phyloP scores from a whole-genome alignment of 2,329 filamentous ascomycete species.

The Fusarium domesticum region DNA sequence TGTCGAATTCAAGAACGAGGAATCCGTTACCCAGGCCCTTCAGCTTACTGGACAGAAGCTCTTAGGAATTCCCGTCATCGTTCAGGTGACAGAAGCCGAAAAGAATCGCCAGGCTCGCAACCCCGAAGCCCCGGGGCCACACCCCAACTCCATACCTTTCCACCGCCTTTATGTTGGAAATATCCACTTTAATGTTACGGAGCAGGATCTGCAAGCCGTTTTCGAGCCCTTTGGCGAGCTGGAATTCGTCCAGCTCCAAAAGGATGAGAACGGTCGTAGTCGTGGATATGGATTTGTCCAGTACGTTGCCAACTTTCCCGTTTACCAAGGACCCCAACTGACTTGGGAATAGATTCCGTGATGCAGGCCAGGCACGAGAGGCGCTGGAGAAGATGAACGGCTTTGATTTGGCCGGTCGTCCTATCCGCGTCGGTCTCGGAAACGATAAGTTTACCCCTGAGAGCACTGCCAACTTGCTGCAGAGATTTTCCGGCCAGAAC shows the following conservation, averaged over 20 bases:
- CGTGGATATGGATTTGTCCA: slow-evolving; percentile 98
- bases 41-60: slow-evolving; percentile 98
- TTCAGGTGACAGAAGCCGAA: slow-evolving; percentile 96
- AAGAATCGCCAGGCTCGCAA: slow-evolving; percentile 96
- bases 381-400: slow-evolving; percentile 99
- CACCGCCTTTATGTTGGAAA: slow-evolving; percentile 98
- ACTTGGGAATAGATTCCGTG: slow-evolving; percentile 66
- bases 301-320: slow-evolving; percentile 54
- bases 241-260: slow-evolving; percentile 95
- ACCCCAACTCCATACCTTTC: slow-evolving; percentile 86
- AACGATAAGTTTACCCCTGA: slow-evolving; percentile 99
- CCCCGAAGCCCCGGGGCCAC: slow-evolving; percentile 63
- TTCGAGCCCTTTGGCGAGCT: slow-evolving; percentile 98
- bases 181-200: slow-evolving; percentile 98
- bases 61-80: slow-evolving; percentile 97
- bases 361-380: slow-evolving; percentile 86
- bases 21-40: slow-evolving; percentile 87
- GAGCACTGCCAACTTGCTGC: slow-evolving; percentile 86
- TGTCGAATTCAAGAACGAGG: slow-evolving; percentile 97
- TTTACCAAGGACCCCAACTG: slow-evolving; percentile 27
- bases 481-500: slow-evolving; percentile 84
- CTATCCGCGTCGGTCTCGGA: slow-evolving; percentile 96
- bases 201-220: slow-evolving; percentile 90
- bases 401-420: slow-evolving; percentile 94
- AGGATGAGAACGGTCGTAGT: slow-evolving; percentile 86